Evolutionary conservation across 2,329 filamentous ascomycete genomes (phyloP).

Genomic region (Aspergillus carbonarius): DNA sequence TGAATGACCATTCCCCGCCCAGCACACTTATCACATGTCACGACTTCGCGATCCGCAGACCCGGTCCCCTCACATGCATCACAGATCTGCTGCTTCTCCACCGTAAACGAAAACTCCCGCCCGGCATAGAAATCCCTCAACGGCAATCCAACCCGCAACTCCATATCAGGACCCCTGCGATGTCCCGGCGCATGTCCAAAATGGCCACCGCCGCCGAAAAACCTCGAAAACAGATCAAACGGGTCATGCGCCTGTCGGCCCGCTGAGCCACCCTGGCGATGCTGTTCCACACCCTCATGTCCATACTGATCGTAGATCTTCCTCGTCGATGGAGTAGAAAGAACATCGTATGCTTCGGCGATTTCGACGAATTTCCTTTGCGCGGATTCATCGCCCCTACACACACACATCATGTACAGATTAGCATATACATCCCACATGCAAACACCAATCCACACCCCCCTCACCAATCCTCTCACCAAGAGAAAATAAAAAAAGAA

Average conservation of each 20-base stretch:
- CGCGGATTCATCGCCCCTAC: conserved; percentile 72
- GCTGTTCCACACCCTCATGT: conserved; percentile 84
- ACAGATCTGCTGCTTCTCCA: conserved; percentile 95
- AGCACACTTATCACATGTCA: conserved; percentile 72
- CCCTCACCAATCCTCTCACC: neutral
- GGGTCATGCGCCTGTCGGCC: conserved; percentile 69
- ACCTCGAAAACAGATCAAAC: conserved; percentile 93
- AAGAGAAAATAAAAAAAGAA: neutral
- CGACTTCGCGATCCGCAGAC: conserved; percentile 76
- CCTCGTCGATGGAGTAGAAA: conserved; percentile 75
- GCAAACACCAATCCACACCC: neutral
- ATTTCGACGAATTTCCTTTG: conserved; percentile 91
- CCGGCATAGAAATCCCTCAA: conserved; percentile 93
- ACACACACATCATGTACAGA: neutral
- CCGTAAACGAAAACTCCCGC: conserved; percentile 77
- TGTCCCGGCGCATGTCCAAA: conserved; percentile 72
- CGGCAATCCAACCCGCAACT: conserved; percentile 75
- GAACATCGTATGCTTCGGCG: conserved; percentile 90
- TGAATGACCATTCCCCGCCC: conserved; percentile 83
- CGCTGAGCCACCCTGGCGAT: conserved; percentile 67
- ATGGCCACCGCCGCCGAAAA: conserved; percentile 90
- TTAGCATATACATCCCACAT: neutral
- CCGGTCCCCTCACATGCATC: conserved; percentile 86
- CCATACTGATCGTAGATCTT: conserved; percentile 93
- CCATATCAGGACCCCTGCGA: conserved; percentile 82